These are phyloP conservation scores for Saturnispora mendoncae DNA, from an alignment of 805 yeast species.

Conservation along the genomic window DNA sequence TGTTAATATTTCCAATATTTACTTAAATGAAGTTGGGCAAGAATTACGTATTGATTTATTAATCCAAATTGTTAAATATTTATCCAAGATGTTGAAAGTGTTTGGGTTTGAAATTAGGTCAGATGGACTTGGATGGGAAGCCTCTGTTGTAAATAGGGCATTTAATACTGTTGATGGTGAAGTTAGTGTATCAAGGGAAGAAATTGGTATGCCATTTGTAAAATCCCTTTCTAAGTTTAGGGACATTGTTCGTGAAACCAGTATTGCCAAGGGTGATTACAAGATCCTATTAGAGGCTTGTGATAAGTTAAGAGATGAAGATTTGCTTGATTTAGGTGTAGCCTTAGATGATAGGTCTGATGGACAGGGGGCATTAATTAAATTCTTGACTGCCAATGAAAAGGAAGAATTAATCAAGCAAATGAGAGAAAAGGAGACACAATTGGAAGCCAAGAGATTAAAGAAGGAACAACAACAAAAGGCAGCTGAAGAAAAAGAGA, in stretches of 20 bases:
- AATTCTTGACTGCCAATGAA: slow-evolving; percentile 66
- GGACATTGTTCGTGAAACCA: slow-evolving; percentile 67
- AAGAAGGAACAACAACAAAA: slow-evolving; percentile 52
- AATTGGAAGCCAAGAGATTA: slow-evolving; percentile 30
- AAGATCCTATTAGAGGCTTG: slow-evolving; percentile 54
- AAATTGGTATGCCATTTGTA: slow-evolving; percentile 68
- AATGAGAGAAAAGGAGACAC: slow-evolving; percentile 49
- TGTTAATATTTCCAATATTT: slow-evolving; percentile 63
- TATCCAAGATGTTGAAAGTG: slow-evolving; percentile 59
- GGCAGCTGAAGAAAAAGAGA: slow-evolving; percentile 54
- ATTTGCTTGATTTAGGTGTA: slow-evolving; percentile 66
- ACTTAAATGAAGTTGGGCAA: slow-evolving; percentile 46
- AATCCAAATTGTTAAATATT: slow-evolving; percentile 52
- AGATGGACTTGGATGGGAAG: slow-evolving; percentile 79
- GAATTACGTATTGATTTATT: slow-evolving; percentile 59
- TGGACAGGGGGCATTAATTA: slow-evolving; percentile 72
- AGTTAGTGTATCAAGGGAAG: too few species aligned
- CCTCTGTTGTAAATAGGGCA: too few species aligned
- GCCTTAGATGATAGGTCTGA: slow-evolving; percentile 81
- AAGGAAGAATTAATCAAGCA: slow-evolving; percentile 51
- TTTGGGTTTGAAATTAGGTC: slow-evolving; percentile 68
- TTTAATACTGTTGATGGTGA: too few species aligned
- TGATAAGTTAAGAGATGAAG: slow-evolving; percentile 66
- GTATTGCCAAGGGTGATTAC: slow-evolving; percentile 51
- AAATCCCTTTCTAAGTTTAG: slow-evolving; percentile 72